Evolutionary conservation across 1,284 basidiomycete species (phyloP).

Genomic region (Sutorius eximius): DNA sequence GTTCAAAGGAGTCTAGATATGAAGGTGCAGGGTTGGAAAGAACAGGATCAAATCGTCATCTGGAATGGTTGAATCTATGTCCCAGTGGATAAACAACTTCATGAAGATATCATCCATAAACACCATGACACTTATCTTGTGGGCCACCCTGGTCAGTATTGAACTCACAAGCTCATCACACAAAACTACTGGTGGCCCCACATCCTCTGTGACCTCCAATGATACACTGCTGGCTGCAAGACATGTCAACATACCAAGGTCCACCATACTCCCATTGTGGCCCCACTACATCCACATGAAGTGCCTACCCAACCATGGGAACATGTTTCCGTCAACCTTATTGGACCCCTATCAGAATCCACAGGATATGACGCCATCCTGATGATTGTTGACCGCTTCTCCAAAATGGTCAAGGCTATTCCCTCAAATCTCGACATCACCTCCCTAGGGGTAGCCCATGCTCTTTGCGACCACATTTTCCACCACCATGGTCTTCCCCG

Average conservation of each 20-base stretch:
- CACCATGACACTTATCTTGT: constrained; percentile 33
- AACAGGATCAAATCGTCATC: no score
- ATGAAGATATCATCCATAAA: not conserved
- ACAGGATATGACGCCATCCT: not conserved
- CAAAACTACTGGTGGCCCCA: constrained; percentile 47
- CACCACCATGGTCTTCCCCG: no score
- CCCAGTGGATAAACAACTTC: not conserved
- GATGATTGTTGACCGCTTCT: not conserved
- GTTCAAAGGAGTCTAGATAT: no score
- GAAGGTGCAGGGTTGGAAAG: no score
- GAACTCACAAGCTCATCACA: constrained; percentile 38
- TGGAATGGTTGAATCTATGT: no score
- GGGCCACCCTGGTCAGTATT: constrained; percentile 44
- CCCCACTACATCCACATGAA: not conserved
- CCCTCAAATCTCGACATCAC: not conserved
- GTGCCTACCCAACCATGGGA: not conserved
- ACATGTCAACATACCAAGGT: constrained; percentile 38
- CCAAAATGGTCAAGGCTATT: not conserved
- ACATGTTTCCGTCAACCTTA: fast-evolving
- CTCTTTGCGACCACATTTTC: no score
- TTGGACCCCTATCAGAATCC: not conserved
- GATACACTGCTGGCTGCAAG: constrained; percentile 41
- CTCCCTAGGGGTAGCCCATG: no score
- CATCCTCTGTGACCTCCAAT: constrained; percentile 28
- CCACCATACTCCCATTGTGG: not conserved